Percentiles rank a stretch among this genome's conserved stretches.
Evolutionary conservation across 2,329 filamentous ascomycete species (phyloP).

Genomic region (Diaporthe helianthi): DNA sequence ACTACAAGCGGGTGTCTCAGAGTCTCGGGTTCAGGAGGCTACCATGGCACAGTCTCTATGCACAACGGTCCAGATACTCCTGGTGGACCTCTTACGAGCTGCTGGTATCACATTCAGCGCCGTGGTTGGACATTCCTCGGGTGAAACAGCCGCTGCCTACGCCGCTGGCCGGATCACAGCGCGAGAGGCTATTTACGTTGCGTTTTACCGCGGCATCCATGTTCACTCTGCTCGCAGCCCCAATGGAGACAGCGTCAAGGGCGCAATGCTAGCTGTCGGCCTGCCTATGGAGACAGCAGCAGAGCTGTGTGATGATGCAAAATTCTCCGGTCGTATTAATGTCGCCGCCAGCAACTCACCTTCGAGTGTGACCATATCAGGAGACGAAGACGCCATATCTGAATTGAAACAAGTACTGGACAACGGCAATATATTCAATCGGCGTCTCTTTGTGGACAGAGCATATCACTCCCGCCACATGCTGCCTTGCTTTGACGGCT

Average conservation of each 20-base stretch:
- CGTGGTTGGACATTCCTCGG: slow-evolving; percentile 41
- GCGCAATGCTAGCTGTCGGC: slow-evolving; percentile 21
- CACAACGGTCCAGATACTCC: slow-evolving; percentile 48
- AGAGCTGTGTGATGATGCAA: slow-evolving; percentile 24
- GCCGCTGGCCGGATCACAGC: slow-evolving; percentile 9
- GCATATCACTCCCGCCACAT: slow-evolving; percentile 52
- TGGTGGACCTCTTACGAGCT: slow-evolving; percentile 44
- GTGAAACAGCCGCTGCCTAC: slow-evolving; percentile 31
- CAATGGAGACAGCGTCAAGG: neutral
- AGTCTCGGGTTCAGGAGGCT: slow-evolving; percentile 27
- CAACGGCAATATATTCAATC: slow-evolving; percentile 40
- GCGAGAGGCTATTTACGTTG: slow-evolving; percentile 39
- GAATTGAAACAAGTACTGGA: slow-evolving; percentile 38
- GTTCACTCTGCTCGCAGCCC: neutral
- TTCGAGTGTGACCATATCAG: slow-evolving; percentile 40
- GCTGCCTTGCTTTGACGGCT: slow-evolving; percentile 32
- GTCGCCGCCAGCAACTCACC: slow-evolving; percentile 43
- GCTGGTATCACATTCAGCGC: slow-evolving; percentile 37
- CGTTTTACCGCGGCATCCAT: slow-evolving; percentile 36
- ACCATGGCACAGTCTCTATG: slow-evolving; percentile 39
- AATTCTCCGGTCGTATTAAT: slow-evolving; percentile 37
- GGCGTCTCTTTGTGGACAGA: slow-evolving; percentile 45
- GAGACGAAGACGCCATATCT: slow-evolving; percentile 41
- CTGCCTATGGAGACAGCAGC: slow-evolving; percentile 25
- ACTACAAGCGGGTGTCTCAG: neutral